Conservation (phyloP, 768 basidiomycete species). For the Lyophyllum shimeji region DNA sequence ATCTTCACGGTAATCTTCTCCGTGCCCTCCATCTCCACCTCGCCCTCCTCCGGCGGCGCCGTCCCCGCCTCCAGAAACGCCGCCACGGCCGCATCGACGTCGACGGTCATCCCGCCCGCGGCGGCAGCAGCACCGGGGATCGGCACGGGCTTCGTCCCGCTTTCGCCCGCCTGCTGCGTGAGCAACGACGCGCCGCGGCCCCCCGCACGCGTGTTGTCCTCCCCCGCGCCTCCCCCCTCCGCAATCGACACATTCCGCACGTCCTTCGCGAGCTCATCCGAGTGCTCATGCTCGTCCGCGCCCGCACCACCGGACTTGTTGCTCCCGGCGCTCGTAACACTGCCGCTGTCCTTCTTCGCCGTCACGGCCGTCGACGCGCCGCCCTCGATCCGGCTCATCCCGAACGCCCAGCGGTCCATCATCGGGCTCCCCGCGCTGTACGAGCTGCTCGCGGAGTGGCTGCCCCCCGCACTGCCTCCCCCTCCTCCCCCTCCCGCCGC, state of each 20-base stretch:
- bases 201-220: conserved; percentile 26
- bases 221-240: background rate
- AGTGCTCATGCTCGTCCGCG: conserved; percentile 4
- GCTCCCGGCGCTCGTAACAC: background rate
- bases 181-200: conserved; percentile 65
- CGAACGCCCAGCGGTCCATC: conserved; percentile 87
- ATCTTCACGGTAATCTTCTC: conserved; percentile 97
- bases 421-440: conserved; percentile 49
- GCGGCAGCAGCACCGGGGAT: conserved; percentile 20
- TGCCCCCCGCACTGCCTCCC: background rate
- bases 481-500: too few species aligned
- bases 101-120: conserved; percentile 11
- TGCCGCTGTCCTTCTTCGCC: background rate
- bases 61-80: conserved; percentile 16
- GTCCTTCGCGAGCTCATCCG: conserved; percentile 34
- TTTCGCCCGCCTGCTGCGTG: conserved; percentile 62
- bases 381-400: conserved; percentile 80
- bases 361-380: conserved; percentile 6
- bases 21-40: conserved; percentile 21
- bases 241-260: conserved; percentile 39
- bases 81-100: conserved; percentile 17
- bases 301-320: background rate
- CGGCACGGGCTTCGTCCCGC: conserved; percentile 25
- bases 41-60: conserved; percentile 22
- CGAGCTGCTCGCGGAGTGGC: conserved; percentile 29